These are phyloP conservation scores for Blastomyces percursus DNA, from an alignment of 2,329 filamentous ascomycete species.

Conservation along the genomic window DNA sequence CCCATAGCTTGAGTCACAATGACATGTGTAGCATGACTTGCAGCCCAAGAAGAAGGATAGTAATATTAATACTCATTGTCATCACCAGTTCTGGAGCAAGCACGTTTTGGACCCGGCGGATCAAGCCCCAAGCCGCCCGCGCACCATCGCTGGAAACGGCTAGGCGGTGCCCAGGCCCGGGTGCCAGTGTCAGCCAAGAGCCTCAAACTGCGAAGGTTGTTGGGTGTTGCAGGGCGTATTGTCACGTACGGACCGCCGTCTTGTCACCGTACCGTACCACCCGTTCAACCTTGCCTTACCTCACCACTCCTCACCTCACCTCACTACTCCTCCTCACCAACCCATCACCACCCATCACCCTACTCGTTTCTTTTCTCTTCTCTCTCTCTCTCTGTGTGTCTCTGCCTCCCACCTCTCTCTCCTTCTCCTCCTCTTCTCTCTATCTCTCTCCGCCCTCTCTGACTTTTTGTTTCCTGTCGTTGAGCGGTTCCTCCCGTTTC, in stretches of 20 bases:
- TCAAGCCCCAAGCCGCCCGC: neutral
- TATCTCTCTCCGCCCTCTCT: neutral
- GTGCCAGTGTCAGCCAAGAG: slow-evolving; percentile 1
- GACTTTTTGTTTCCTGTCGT: neutral
- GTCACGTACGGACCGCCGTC: neutral
- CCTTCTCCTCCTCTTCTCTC: neutral
- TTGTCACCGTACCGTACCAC: neutral
- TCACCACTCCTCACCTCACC: neutral
- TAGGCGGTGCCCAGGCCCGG: neutral
- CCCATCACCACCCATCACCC: too few relatives aligned
- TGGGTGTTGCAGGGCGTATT: neutral
- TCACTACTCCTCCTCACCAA: too few relatives aligned
- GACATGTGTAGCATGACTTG: neutral
- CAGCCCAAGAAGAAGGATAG: neutral
- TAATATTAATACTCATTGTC: too few relatives aligned
- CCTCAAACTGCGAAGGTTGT: neutral
- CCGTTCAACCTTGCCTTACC: neutral
- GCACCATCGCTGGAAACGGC: neutral
- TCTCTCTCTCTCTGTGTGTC: neutral
- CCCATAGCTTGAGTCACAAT: neutral
- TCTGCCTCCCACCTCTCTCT: neutral
- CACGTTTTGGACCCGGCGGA: neutral
- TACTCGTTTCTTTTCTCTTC: too few relatives aligned
- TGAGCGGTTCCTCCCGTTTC: neutral
- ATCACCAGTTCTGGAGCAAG: neutral